Percentiles rank a stretch among this genome's conserved stretches.
These are phyloP conservation scores for Fraxinus nigra DNA, from an alignment of 305 asterid genomes.

Conservation along the genomic window DNA sequence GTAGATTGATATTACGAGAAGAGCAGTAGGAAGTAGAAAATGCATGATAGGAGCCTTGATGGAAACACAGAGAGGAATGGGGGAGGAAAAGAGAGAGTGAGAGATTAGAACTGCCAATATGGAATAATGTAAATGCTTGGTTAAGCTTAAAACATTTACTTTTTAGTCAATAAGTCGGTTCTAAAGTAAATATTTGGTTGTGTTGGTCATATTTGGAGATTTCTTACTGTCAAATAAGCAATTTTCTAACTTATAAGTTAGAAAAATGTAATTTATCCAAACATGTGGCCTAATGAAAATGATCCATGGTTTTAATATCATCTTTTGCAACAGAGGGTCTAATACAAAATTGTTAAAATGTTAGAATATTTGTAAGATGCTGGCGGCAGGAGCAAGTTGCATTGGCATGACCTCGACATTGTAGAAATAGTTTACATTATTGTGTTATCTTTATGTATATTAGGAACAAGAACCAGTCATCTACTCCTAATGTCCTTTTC, in stretches of 20 bases:
- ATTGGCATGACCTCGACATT: neutral
- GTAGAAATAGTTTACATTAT: neutral
- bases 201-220: neutral
- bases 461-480: no score
- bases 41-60: conserved; percentile 13
- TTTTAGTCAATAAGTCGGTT: neutral
- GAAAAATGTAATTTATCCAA: neutral
- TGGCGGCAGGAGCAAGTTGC: neutral
- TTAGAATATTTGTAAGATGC: neutral
- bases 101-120: neutral
- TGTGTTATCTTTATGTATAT: neutral
- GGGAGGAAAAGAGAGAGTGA: neutral
- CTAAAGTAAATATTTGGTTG: neutral
- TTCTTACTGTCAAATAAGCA: neutral
- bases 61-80: neutral
- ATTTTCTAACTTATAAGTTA: neutral
- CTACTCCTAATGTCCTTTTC: no score
- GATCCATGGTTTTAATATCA: neutral
- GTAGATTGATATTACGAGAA: neutral
- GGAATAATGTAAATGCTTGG: neutral
- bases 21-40: neutral
- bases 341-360: neutral
- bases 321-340: neutral
- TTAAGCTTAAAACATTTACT: neutral
- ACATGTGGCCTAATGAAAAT: neutral